phyloP scores from a whole-genome alignment of 345 rosid genomes.

The Xanthoceras sorbifolium region DNA sequence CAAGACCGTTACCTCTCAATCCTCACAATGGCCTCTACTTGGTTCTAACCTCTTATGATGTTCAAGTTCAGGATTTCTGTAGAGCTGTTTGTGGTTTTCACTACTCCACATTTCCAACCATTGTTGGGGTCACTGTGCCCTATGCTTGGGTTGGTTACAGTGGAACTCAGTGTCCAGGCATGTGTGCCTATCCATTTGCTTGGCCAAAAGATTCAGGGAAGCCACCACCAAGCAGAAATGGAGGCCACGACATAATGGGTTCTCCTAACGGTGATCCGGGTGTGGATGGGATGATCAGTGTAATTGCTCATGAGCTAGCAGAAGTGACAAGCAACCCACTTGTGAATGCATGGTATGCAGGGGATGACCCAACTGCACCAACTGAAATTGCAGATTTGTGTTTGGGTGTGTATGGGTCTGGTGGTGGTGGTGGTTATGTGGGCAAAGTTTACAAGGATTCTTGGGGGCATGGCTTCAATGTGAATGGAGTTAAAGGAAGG shows the following conservation, averaged over 20 bases:
- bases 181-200: slow-evolving; percentile 67
- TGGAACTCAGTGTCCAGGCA: slow-evolving; percentile 57
- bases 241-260: slow-evolving; percentile 42
- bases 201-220: slow-evolving; percentile 44
- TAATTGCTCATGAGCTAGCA: slow-evolving; percentile 66
- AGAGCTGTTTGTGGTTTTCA: slow-evolving; percentile 68
- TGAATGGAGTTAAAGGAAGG: slow-evolving; percentile 61
- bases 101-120: slow-evolving; percentile 60
- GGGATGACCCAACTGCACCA: slow-evolving; percentile 58
- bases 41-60: slow-evolving; percentile 53
- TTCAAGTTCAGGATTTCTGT: slow-evolving; percentile 67
- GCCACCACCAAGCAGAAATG: slow-evolving; percentile 35
- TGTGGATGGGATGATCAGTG: slow-evolving; percentile 65
- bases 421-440: slow-evolving; percentile 60
- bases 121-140: slow-evolving; percentile 55
- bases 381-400: slow-evolving; percentile 66
- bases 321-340: slow-evolving; percentile 60
- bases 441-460: slow-evolving; percentile 50
- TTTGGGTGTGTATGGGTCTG: slow-evolving; percentile 57
- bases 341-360: slow-evolving; percentile 68
- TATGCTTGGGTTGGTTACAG: slow-evolving; percentile 69
- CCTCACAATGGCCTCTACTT: slow-evolving; percentile 54
- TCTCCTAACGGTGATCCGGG: slow-evolving; percentile 63
- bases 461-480: slow-evolving; percentile 54
- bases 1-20: slow-evolving; percentile 44